Conservation (phyloP, 106 monocot genomes). For the Dioscorea dumetorum region DNA sequence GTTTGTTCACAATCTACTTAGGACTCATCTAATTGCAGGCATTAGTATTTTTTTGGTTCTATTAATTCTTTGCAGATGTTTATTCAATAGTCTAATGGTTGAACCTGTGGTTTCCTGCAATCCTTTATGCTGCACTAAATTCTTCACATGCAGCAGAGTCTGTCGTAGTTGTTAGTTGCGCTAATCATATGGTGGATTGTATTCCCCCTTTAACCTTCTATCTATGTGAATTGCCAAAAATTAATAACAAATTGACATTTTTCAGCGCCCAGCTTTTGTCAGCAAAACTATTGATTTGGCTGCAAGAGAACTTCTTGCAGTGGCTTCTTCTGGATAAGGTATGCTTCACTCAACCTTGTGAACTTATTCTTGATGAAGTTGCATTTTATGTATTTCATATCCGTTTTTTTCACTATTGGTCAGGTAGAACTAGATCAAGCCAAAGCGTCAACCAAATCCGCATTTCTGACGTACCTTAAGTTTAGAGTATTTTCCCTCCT, state of each 20-base stretch:
- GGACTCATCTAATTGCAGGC: too few relatives aligned
- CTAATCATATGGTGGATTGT: too few relatives aligned
- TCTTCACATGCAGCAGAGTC: too few relatives aligned
- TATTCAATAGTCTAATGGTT: too few relatives aligned
- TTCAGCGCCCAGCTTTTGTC: slow-evolving; percentile 52
- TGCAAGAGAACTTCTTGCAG: slow-evolving; percentile 52
- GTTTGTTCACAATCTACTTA: too few relatives aligned
- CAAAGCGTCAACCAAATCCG: slow-evolving; percentile 60
- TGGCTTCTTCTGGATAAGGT: slow-evolving; percentile 87
- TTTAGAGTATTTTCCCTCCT: slow-evolving; percentile 34
- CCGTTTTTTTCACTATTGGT: slow-evolving; percentile 28
- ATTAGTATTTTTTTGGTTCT: too few relatives aligned
- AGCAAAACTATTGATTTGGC: slow-evolving; percentile 74
- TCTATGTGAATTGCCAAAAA: too few relatives aligned
- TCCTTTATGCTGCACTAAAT: too few relatives aligned
- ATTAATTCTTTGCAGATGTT: too few relatives aligned
- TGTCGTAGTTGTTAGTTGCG: too few relatives aligned
- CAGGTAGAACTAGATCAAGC: slow-evolving; percentile 75
- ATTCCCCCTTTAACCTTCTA: background rate
- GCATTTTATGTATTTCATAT: background rate
- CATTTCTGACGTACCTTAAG: slow-evolving; percentile 71
- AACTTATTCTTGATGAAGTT: background rate
- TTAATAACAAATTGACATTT: background rate
- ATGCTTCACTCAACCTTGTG: background rate
- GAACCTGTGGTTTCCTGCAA: too few relatives aligned